Conservation (phyloP, 2,329 filamentous ascomycete genomes). For the Cladosporium sp. region DNA sequence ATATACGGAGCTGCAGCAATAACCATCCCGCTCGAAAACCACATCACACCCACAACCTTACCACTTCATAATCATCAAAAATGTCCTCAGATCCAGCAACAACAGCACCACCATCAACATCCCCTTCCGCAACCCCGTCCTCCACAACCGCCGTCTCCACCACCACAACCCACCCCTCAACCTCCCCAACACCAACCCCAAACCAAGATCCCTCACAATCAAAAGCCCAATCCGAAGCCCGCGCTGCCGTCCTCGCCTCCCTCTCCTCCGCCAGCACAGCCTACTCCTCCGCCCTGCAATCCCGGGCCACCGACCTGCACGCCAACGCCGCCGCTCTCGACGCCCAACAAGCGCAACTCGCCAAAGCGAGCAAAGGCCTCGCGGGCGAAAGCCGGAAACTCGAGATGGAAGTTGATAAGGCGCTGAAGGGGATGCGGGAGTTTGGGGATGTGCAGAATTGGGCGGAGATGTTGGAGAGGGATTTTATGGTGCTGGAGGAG, state of each 20-base stretch:
- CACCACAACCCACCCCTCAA: constrained; percentile 18
- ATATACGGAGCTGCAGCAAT: background rate
- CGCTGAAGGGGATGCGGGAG: constrained; percentile 69
- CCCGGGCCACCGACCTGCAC: constrained; percentile 69
- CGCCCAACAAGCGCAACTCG: constrained; percentile 59
- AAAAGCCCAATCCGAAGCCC: constrained; percentile 47
- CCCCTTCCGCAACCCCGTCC: constrained; percentile 12
- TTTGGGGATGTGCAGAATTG: constrained; percentile 82
- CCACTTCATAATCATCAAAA: background rate
- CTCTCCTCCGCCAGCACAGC: constrained; percentile 63
- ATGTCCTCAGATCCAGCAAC: constrained; percentile 18
- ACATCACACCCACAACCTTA: background rate
- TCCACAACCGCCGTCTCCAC: constrained; percentile 1
- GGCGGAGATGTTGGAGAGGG: constrained; percentile 71
- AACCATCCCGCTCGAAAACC: no score
- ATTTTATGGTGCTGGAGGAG: constrained; percentile 40
- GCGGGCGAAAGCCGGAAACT: constrained; percentile 65
- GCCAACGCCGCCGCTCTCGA: constrained; percentile 65
- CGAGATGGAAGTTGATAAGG: constrained; percentile 62
- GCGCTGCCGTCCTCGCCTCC: constrained; percentile 52
- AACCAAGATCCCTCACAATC: background rate
- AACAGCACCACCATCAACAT: constrained; percentile 21
- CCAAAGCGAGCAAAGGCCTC: constrained; percentile 55
- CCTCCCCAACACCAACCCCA: constrained; percentile 17
- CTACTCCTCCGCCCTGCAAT: constrained; percentile 67